A percentile compares a stretch with the other conserved stretches of the same genome.
These are phyloP conservation scores for Alternaria infectoria DNA, from an alignment of 2,329 filamentous ascomycete species.

Conservation along the genomic window DNA sequence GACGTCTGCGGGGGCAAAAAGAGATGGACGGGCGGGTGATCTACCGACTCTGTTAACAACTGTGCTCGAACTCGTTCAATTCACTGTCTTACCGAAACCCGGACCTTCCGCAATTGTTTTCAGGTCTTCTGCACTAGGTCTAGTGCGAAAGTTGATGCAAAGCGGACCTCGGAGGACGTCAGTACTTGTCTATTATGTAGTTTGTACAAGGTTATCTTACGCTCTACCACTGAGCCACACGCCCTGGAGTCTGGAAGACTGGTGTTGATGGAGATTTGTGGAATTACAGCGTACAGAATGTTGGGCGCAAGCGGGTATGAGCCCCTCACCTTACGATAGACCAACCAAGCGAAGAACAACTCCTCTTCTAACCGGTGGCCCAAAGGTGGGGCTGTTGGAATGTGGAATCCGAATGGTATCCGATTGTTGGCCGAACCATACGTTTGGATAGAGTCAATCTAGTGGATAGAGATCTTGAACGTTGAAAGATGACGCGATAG, in stretches of 20 bases:
- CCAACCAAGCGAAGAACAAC: neutral
- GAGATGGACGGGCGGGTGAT: constrained; percentile 36
- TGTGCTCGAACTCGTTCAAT: neutral
- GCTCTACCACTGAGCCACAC: constrained; percentile 47
- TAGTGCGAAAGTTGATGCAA: constrained; percentile 24
- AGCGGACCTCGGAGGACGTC: no score
- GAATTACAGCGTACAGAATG: neutral
- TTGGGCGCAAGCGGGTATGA: neutral
- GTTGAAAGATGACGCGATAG: neutral
- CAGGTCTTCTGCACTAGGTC: neutral
- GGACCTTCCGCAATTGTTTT: constrained; percentile 35
- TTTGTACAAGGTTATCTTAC: no score
- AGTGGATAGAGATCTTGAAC: neutral
- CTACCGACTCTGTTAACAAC: neutral
- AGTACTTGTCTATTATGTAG: no score
- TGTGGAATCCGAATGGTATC: neutral
- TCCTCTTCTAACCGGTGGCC: neutral
- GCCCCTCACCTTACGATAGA: neutral
- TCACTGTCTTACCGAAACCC: constrained; percentile 29
- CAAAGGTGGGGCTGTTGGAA: neutral
- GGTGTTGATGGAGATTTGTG: neutral
- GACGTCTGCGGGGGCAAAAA: neutral
- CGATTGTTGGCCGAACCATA: neutral
- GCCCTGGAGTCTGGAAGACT: constrained; percentile 15
- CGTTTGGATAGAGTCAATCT: neutral